Evolutionary conservation across 495 filamentous ascomycete species (phyloP), one percentile per base, ranked within the genome.

Genomic region (Aspergillus incahuasiensis): DNA sequence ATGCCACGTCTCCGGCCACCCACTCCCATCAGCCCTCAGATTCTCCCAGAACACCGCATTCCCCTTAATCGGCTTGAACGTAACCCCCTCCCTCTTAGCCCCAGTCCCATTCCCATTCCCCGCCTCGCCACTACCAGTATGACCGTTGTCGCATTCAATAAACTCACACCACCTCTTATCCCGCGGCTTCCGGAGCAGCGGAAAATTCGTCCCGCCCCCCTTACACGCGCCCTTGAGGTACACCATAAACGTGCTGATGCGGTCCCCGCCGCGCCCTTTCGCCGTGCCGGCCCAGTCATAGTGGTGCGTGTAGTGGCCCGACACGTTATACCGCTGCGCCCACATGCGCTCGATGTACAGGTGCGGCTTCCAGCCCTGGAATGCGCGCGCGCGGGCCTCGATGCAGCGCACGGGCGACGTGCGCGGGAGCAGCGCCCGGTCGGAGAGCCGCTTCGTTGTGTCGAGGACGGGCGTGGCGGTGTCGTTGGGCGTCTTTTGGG

Each of bases 31-130:
- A 3, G 75, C 65, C 16, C 75, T 59, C 56, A 91, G 63, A 71
- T 91, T 91, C 73, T 82, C 80, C 87, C 88, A 91, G 63, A 84
- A 91, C 15, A 91, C 79, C 5, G 86, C 87, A 70, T 86, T 88
- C 19, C 87, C 86, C 62, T 80, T 78, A 6, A 86, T 69, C 0
- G 86, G 82, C 57, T 79, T 79, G 60, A 89, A 88, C 41, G 84
- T 88, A 4, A 87, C 68, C 16, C 87, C 86, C 25, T 79, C 75
- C 38, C 54, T 43, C 25, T 46, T 39, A 38, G 40, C 54, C n/a
- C n/a, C n/a, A n/a, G n/a, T n/a, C n/a, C n/a, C n/a, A n/a, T n/a
- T n/a, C n/a, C n/a, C n/a, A n/a, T n/a, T n/a, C n/a, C n/a, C n/a
- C n/a, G n/a, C n/a, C n/a, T n/a, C n/a, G n/a, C n/a, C n/a, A n/a